Conservation (phyloP, 441 rosid species). For the Hura crepitans region DNA sequence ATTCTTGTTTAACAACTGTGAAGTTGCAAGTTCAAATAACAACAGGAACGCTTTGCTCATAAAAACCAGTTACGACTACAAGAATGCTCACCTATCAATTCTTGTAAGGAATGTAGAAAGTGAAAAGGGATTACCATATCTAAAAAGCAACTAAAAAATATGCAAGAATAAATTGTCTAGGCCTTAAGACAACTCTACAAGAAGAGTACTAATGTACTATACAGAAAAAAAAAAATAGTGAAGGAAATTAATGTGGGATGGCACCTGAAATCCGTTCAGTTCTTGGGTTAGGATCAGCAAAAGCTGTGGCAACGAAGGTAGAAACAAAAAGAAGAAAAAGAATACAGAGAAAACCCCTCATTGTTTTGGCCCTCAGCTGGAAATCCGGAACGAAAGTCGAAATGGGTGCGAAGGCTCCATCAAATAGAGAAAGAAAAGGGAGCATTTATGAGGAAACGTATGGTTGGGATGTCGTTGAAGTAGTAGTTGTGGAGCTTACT, state of each 20-base stretch:
- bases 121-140: no score
- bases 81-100: not conserved
- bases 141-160: no score
- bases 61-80: not conserved
- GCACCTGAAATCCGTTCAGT: constrained; percentile 77
- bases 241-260: constrained; percentile 1
- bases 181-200: no score
- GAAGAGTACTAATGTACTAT: not conserved
- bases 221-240: not conserved
- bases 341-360: constrained; percentile 36
- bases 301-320: constrained; percentile 22
- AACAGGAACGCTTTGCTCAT: no score
- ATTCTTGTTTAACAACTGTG: no score
- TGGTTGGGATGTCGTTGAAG: constrained; percentile 64
- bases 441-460: constrained; percentile 36
- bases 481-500: constrained; percentile 72
- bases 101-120: not conserved
- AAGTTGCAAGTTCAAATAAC: no score
- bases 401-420: constrained; percentile 10
- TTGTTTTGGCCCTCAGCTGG: constrained; percentile 21
- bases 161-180: no score
- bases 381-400: not conserved
- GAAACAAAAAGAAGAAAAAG: constrained; percentile 28
- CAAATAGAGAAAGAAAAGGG: constrained; percentile 18
- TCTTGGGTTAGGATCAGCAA: constrained; percentile 40